Conservation (phyloP, 306 rosid species). For the Ormosia semicastrata region DNA sequence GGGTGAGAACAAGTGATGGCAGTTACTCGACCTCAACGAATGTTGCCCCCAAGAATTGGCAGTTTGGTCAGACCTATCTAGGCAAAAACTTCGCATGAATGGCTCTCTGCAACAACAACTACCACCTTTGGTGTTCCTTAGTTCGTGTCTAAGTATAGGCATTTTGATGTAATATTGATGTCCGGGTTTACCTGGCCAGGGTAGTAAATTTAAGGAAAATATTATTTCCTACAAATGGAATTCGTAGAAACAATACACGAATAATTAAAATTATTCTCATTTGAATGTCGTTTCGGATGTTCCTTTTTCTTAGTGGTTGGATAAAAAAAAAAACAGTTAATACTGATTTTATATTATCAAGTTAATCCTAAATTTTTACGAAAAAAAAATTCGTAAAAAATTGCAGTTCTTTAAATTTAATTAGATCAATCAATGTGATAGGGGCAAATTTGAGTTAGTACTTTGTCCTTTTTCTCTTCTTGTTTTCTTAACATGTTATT, state of each 20-base stretch:
- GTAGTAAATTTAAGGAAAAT: too few species aligned
- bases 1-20: constrained; percentile 61
- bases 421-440: neutral
- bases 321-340: too few species aligned
- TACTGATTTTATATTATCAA: too few species aligned
- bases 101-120: neutral
- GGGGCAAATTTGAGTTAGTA: neutral
- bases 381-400: too few species aligned
- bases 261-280: too few species aligned
- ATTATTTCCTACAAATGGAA: too few species aligned
- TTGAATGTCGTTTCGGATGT: too few species aligned
- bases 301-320: too few species aligned
- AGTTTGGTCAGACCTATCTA: constrained; percentile 67
- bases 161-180: neutral
- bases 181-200: neutral
- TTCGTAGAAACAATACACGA: too few species aligned
- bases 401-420: too few species aligned
- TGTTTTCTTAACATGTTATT: neutral
- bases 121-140: neutral
- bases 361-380: too few species aligned
- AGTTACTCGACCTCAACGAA: constrained; percentile 46
- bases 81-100: constrained; percentile 56
- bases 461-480: neutral
- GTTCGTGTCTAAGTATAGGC: neutral
- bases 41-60: constrained; percentile 61